Evolutionary conservation across 129 eudicot genomes (phyloP).

Genomic region (Cynara cardunculus): DNA sequence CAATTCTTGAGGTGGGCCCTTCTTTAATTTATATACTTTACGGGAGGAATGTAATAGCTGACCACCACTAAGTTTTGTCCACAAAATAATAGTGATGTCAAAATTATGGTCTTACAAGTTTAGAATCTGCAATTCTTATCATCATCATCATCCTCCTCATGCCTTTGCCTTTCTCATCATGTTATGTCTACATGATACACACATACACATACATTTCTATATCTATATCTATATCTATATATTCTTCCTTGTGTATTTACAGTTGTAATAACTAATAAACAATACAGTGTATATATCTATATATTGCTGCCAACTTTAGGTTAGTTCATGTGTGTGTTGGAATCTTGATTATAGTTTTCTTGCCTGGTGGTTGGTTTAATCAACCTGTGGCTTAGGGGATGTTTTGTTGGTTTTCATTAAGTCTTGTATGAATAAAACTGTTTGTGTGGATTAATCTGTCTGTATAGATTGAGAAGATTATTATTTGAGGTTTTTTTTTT

Average conservation of each 20-base stretch:
- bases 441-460: no score
- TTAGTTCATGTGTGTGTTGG: slow-evolving; percentile 18
- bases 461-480: no score
- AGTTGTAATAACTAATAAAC: slow-evolving; percentile 11
- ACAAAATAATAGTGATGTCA: slow-evolving; percentile 12
- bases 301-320: slow-evolving; percentile 20
- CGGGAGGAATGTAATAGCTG: slow-evolving; percentile 33
- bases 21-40: not conserved
- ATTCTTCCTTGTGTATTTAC: slow-evolving; percentile 2
- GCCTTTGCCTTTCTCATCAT: slow-evolving; percentile 30
- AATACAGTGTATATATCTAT: slow-evolving; percentile 6
- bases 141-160: slow-evolving; percentile 23
- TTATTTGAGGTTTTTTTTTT: no score
- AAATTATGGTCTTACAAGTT: slow-evolving; percentile 21
- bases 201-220: not conserved
- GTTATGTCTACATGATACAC: slow-evolving; percentile 25
- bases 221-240: not conserved
- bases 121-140: slow-evolving; percentile 34
- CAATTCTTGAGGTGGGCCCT: slow-evolving; percentile 30
- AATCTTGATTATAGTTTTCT: slow-evolving; percentile 26
- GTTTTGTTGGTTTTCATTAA: no score
- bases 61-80: slow-evolving; percentile 39
- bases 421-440: no score
- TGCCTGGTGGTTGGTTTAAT: slow-evolving; percentile 7
- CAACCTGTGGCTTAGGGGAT: not conserved